Percentiles rank a stretch among this genome's conserved stretches.
Evolutionary conservation across 768 basidiomycete genomes (phyloP).

Genomic region (Boletellus sp.): DNA sequence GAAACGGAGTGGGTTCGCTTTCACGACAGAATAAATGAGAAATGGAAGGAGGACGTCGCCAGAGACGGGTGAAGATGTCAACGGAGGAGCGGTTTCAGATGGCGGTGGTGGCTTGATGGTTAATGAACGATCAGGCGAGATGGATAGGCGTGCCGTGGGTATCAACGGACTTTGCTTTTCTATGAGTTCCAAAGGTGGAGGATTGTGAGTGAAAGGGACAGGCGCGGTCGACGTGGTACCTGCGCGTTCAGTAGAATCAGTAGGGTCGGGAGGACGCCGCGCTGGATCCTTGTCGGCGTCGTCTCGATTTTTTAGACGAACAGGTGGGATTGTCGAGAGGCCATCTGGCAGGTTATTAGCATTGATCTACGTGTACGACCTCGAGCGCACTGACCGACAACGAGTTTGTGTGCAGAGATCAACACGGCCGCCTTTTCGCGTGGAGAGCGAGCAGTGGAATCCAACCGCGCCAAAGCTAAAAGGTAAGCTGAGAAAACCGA

Average conservation of each 20-base stretch:
- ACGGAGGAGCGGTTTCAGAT: conserved; percentile 8
- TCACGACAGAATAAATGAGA: conserved; percentile 92
- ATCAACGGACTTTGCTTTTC: conserved; percentile 3
- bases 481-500: conserved; percentile 24
- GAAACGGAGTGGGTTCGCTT: conserved; percentile 82
- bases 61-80: conserved; percentile 52
- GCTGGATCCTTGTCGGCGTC: conserved; percentile 8
- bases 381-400: conserved; percentile 57
- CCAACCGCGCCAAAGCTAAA: conserved; percentile 52
- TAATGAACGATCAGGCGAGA: conserved; percentile 1
- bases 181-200: not conserved
- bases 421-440: conserved; percentile 76
- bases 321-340: conserved; percentile 66
- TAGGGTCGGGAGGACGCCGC: not conserved
- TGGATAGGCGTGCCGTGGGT: conserved; percentile 6
- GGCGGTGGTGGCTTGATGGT: conserved; percentile 3
- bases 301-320: conserved; percentile 67
- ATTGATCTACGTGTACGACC: not conserved
- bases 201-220: conserved; percentile 1
- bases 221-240: not conserved
- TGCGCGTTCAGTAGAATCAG: not conserved
- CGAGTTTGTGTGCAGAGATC: conserved; percentile 78
- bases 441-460: conserved; percentile 53
- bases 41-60: conserved; percentile 91
- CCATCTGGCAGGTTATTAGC: conserved; percentile 50